phyloP scores from a whole-genome alignment of 2,329 filamentous ascomycete genomes.

The Epichloe uncinata region DNA sequence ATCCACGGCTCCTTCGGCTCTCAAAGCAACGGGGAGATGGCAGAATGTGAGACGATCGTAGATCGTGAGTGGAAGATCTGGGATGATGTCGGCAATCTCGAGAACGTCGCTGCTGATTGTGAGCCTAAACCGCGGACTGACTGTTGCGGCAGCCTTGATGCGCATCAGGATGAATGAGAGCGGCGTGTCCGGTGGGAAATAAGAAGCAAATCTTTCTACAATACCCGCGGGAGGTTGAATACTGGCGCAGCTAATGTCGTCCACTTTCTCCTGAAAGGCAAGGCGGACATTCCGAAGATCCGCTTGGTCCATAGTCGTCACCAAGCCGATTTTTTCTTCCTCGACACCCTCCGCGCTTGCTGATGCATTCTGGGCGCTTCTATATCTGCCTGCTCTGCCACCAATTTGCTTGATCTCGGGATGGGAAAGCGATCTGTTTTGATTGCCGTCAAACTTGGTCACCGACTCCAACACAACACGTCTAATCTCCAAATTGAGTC shows the following conservation, averaged over 20 bases:
- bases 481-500: conserved; percentile 83
- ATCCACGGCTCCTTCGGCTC: conserved; percentile 30
- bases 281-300: conserved; percentile 52
- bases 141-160: conserved; percentile 53
- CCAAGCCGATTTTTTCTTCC: conserved; percentile 48
- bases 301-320: conserved; percentile 61
- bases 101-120: conserved; percentile 44
- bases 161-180: conserved; percentile 73
- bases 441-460: conserved; percentile 54
- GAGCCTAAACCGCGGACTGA: conserved; percentile 57
- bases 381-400: conserved; percentile 79
- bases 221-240: conserved; percentile 59
- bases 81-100: conserved; percentile 59
- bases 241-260: conserved; percentile 56
- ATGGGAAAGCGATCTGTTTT: conserved; percentile 44
- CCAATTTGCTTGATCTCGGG: conserved; percentile 92
- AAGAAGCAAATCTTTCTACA: conserved; percentile 63
- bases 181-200: conserved; percentile 69
- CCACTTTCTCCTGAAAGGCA: conserved; percentile 50
- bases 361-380: conserved; percentile 37
- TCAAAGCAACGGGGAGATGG: conserved; percentile 51
- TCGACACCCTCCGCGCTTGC: conserved; percentile 4
- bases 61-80: conserved; percentile 55
- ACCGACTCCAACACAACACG: conserved; percentile 77
- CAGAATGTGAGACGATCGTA: conserved; percentile 65